Conservation (phyloP, 192 early-diverging fungal genomes). For the Podochytrium sp. region DNA sequence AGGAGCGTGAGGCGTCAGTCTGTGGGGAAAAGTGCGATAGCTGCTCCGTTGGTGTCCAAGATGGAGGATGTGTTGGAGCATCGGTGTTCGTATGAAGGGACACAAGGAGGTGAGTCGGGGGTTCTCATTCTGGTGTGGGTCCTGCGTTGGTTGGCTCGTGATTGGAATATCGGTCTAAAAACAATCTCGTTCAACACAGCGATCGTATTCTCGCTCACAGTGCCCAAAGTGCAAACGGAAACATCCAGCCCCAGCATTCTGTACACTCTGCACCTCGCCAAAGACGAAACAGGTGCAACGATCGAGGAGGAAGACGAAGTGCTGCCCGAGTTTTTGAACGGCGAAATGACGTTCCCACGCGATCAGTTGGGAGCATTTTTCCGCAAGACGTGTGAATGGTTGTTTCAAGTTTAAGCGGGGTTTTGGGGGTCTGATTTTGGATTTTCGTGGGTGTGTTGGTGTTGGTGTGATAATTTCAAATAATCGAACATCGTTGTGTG, state of each 20-base stretch:
- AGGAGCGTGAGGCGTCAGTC: constrained; percentile 14
- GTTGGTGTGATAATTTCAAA: too few relatives aligned
- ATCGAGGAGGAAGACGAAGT: constrained; percentile 17
- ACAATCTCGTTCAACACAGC: constrained; percentile 12
- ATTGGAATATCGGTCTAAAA: neutral
- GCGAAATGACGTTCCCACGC: constrained; percentile 37
- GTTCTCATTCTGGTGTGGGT: neutral
- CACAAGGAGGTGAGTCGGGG: constrained; percentile 33
- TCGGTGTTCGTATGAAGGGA: constrained; percentile 33
- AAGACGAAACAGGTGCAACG: neutral
- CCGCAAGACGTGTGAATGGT: constrained; percentile 19
- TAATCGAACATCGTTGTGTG: too few relatives aligned
- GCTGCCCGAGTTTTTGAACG: constrained; percentile 35
- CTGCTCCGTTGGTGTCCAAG: neutral
- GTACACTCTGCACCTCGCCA: constrained; percentile 18
- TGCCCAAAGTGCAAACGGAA: constrained; percentile 11
- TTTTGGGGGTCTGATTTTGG: too few relatives aligned
- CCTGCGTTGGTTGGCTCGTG: neutral
- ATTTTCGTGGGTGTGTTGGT: too few relatives aligned
- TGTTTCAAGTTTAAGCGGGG: constrained; percentile 22
- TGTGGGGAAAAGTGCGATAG: neutral
- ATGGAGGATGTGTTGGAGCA: constrained; percentile 30
- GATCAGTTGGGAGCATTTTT: constrained; percentile 15
- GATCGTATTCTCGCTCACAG: constrained; percentile 33
- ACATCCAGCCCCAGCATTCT: constrained; percentile 26